Evolutionary conservation across 2,329 filamentous ascomycete species (phyloP).

Genomic region (Trichoderma atroviride): DNA sequence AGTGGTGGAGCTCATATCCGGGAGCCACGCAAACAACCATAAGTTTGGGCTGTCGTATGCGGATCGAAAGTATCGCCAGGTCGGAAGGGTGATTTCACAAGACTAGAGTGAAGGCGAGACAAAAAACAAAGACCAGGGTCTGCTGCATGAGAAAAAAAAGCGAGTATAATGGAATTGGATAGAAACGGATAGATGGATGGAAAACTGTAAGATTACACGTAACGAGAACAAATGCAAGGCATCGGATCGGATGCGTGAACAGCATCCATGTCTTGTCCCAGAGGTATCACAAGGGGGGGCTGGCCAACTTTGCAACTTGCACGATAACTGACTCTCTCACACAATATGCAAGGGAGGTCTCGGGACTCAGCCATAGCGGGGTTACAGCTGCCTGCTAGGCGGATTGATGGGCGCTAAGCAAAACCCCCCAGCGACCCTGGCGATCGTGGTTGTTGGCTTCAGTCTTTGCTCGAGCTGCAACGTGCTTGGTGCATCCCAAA

Average conservation of each 20-base stretch:
- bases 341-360: background rate
- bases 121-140: background rate
- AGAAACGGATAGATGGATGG: conserved; percentile 21
- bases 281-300: conserved; percentile 21
- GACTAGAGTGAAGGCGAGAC: background rate
- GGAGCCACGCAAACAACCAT: conserved; percentile 36
- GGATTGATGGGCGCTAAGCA: conserved; percentile 4
- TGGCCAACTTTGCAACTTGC: background rate
- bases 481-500: background rate
- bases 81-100: conserved; percentile 42
- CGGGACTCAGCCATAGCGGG: background rate
- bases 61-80: conserved; percentile 51
- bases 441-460: background rate
- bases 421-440: background rate
- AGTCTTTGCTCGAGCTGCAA: background rate
- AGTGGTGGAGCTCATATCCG: conserved; percentile 50
- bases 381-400: background rate
- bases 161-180: conserved; percentile 6
- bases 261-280: background rate
- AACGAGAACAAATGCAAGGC: background rate
- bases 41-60: conserved; percentile 53
- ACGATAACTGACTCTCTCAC: background rate
- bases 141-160: background rate
- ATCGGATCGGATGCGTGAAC: conserved; percentile 5
- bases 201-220: conserved; percentile 21